Evolutionary conservation across 139 green algal species (phyloP).

Genomic region (Micractinium sp.): DNA sequence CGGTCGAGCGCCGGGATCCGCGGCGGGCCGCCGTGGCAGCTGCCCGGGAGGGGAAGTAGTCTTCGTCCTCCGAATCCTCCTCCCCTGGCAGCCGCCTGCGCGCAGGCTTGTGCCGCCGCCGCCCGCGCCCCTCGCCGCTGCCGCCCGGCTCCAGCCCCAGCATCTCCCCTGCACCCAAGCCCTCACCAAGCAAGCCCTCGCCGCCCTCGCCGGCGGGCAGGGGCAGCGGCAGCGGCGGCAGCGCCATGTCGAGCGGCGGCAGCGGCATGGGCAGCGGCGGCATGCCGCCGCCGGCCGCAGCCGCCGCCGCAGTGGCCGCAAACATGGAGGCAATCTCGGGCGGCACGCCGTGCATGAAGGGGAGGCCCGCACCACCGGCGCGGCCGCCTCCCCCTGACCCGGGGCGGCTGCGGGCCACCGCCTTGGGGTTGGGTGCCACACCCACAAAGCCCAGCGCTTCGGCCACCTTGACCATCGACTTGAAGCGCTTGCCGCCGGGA

Average conservation of each 20-base stretch:
- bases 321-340: slow-evolving; percentile 16
- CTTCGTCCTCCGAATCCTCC: neutral
- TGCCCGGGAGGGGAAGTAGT: slow-evolving; percentile 7
- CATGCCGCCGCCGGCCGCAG: neutral
- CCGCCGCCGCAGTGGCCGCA: slow-evolving; percentile 1
- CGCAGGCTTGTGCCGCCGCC: slow-evolving; percentile 9
- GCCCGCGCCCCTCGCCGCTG: neutral
- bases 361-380: neutral
- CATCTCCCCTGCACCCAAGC: neutral
- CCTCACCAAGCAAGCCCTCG: neutral
- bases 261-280: slow-evolving; percentile 14
- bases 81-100: slow-evolving; percentile 1
- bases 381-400: slow-evolving; percentile 4
- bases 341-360: neutral
- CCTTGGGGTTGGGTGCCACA: neutral
- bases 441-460: slow-evolving; percentile 35
- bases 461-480: slow-evolving; percentile 43
- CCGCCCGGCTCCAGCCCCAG: neutral
- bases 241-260: neutral
- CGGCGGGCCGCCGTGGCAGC: neutral
- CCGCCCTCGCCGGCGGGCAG: neutral
- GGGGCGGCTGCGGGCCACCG: neutral
- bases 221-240: slow-evolving; percentile 12
- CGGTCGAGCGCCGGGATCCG: neutral
- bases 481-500: slow-evolving; percentile 38